Conservation (phyloP, 2,329 filamentous ascomycete genomes). For the Drechslera avenae region DNA sequence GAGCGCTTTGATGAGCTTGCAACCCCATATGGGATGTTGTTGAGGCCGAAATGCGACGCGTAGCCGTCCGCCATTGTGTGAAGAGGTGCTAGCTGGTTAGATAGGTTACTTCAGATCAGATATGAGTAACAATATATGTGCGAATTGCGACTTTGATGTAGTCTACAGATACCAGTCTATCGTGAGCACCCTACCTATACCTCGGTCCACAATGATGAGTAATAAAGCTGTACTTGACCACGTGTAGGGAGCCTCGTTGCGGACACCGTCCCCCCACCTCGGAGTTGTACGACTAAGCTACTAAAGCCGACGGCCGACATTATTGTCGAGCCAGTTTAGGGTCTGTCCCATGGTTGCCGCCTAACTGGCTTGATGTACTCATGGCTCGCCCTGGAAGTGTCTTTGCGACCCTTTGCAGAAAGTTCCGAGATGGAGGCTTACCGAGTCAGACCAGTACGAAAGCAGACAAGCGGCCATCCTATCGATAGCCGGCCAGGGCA, state of each 20-base stretch:
- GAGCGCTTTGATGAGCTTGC: slow-evolving; percentile 29
- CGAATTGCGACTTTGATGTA: not conserved
- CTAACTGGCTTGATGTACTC: not conserved
- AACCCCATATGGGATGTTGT: slow-evolving; percentile 43
- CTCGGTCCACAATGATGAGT: not conserved
- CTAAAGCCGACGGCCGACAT: slow-evolving; percentile 3
- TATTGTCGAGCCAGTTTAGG: not conserved
- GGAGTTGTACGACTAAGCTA: slow-evolving; percentile 1
- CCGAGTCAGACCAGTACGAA: not conserved
- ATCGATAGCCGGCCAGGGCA: slow-evolving; percentile 1
- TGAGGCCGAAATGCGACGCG: slow-evolving; percentile 37
- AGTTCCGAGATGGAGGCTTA: not conserved
- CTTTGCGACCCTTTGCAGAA: not conserved
- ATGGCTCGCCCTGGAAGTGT: not conserved
- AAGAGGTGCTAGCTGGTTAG: not conserved
- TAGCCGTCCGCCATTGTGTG: slow-evolving; percentile 27
- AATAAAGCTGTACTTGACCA: not conserved
- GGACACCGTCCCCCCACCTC: slow-evolving; percentile 21
- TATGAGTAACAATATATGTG: not conserved
- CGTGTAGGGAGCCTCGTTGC: slow-evolving; percentile 3
- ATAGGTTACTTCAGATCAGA: not conserved
- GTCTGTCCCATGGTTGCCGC: not conserved
- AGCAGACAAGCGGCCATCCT: not conserved
- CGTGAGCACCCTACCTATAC: not conserved
- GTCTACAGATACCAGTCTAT: not conserved